Evolutionary conservation across 2,329 filamentous ascomycete genomes (phyloP), one percentile per base, ranked within the genome.

Genomic region (Clarireedia hainanense): DNA sequence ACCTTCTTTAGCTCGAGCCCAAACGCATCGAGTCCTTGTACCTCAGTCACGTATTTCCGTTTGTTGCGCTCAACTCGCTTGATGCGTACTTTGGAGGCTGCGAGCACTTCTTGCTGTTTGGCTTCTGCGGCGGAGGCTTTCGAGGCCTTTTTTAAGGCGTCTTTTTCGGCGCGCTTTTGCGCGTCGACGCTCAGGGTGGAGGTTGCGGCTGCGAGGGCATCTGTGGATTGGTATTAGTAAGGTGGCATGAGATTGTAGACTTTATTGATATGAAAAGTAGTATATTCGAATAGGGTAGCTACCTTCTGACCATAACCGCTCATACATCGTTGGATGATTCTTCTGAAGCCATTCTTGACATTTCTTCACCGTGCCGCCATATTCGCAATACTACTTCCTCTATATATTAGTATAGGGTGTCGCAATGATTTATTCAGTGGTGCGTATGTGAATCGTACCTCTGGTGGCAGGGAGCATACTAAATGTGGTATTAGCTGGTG

Each of bases 51-150:
- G 70, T 85, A 95, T 76, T 99, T 99, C 68, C 94, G 84, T 80
- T 99, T 99, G 74, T 96, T 97, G 61, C 94, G 85, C 78, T 97
- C 94, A 65, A 99, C 94, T 26, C 94, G 89, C 80, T 96, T 96
- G 75, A 99, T 96, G 56, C 83, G 85, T 53, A 99, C 76, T 68
- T 91, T 87, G 62, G 87, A 89, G 58, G 87, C 83, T 39, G 90
- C 89, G 64, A 92, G 87, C 68, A 87, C 85, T 14, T 62, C 89
- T 24, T 85, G 85, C 61, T 91, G 85, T 69, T 91, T 90, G 60
- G 86, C 83, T 73, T 96, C 92, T 20, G 84, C 86, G 26, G 91
- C 86, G 62, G 91, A 89, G 52, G 94, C 94, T 76, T 96, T 96
- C 56, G 91, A 89, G 39, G 92, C 88, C 75, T 99, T 97, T 79